Percentiles rank a stretch among this genome's conserved stretches.
Conservation (phyloP, 164 flowering plant genomes). For the Stephania japonica region DNA sequence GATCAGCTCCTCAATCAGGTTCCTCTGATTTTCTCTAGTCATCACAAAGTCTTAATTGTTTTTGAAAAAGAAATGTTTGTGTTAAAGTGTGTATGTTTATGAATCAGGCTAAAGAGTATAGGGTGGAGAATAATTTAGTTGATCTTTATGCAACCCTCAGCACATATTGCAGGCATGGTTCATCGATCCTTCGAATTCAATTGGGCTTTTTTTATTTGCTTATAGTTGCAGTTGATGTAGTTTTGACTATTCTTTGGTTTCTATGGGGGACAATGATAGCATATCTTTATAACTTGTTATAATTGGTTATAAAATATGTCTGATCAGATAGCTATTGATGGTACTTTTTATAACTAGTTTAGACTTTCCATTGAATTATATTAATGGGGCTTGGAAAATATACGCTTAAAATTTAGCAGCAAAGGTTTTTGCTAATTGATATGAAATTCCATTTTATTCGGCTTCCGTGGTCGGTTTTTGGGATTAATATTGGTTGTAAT, state of each 20-base stretch:
- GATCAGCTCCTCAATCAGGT: conserved; percentile 27
- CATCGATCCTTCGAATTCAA: no score
- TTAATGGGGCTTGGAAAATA: no score
- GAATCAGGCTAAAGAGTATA: conserved; percentile 22
- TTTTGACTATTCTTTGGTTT: not conserved
- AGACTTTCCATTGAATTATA: no score
- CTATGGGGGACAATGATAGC: not conserved
- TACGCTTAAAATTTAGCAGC: not conserved
- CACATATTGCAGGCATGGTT: conserved; percentile 11
- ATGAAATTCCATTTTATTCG: not conserved
- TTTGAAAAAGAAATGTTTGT: not conserved
- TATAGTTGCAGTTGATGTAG: not conserved
- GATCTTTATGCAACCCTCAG: conserved; percentile 23
- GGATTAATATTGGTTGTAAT: not conserved
- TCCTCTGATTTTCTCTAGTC: not conserved
- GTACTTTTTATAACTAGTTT: no score
- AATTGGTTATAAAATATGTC: not conserved
- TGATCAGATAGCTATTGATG: not conserved
- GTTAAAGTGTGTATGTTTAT: not conserved
- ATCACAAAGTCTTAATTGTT: no score
- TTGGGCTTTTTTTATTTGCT: no score
- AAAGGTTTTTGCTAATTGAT: not conserved
- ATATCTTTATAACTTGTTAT: no score
- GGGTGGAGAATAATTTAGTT: conserved; percentile 20
- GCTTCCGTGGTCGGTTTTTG: not conserved